These are phyloP conservation scores for Fusarium albosuccineum DNA, from an alignment of 2,329 filamentous ascomycete genomes.

Conservation along the genomic window DNA sequence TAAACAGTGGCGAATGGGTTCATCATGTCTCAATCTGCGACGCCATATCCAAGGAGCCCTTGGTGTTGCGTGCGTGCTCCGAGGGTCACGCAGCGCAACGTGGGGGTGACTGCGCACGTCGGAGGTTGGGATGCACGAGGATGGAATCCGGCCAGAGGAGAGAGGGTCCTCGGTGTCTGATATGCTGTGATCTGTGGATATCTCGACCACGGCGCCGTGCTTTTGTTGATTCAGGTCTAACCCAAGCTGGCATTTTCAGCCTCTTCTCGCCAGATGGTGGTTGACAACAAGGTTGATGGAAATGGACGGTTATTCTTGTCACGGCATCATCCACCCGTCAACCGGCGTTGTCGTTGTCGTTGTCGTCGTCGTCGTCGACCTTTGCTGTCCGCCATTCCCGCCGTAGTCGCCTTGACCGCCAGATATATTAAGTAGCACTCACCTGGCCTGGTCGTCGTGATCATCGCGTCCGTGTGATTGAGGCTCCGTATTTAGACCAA, in stretches of 20 bases:
- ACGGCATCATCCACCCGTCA: slow-evolving; percentile 27
- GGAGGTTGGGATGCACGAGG: slow-evolving; percentile 11
- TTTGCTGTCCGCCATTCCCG: slow-evolving; percentile 19
- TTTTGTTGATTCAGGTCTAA: background rate
- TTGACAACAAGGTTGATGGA: background rate
- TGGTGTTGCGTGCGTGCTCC: slow-evolving; percentile 20
- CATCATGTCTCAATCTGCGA: slow-evolving; percentile 38
- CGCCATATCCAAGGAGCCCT: slow-evolving; percentile 32
- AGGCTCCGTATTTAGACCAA: slow-evolving; percentile 27
- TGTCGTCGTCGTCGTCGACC: slow-evolving; percentile 17
- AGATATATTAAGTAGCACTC: background rate
- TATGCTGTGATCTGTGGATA: slow-evolving; percentile 6
- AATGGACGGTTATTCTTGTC: background rate
- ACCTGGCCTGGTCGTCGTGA: background rate
- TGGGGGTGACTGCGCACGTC: slow-evolving; percentile 24
- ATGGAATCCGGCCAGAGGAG: background rate
- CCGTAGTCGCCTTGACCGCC: slow-evolving; percentile 11
- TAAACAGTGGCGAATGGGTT: slow-evolving; percentile 34
- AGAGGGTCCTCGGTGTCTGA: slow-evolving; percentile 3
- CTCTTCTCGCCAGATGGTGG: slow-evolving; percentile 4
- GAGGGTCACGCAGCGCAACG: slow-evolving; percentile 32
- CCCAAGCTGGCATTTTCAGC: slow-evolving; percentile 1
- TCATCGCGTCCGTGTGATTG: slow-evolving; percentile 26
- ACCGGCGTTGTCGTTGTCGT: slow-evolving; percentile 25
- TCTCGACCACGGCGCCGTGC: background rate